These are phyloP conservation scores for Penicillium sp. DNA, from an alignment of 2,329 filamentous ascomycete species.

Conservation along the genomic window DNA sequence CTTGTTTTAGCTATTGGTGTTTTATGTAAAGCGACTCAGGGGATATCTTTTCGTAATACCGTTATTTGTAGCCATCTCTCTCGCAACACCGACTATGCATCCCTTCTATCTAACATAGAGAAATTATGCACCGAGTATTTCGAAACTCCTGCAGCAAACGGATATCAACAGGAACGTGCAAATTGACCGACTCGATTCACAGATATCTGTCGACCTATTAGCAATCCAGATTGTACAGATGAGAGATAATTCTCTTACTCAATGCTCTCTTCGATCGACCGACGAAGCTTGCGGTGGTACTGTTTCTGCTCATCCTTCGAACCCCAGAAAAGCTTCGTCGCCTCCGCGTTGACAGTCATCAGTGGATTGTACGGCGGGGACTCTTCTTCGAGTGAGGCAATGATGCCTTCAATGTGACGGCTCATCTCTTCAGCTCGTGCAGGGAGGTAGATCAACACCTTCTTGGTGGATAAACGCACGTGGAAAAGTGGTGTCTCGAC, in stretches of 20 bases:
- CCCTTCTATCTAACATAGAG: not conserved
- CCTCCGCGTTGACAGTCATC: constrained; percentile 79
- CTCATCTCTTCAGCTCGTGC: constrained; percentile 69
- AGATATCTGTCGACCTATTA: not conserved
- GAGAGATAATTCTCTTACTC: constrained; percentile 17
- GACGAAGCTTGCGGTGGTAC: constrained; percentile 75
- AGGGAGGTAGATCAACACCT: constrained; percentile 77
- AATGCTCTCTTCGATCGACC: constrained; percentile 58
- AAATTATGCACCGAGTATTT: not conserved
- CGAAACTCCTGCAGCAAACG: not conserved
- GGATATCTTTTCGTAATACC: not conserved
- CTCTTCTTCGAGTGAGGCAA: constrained; percentile 80
- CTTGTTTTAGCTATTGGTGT: not conserved
- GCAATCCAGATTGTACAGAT: not conserved
- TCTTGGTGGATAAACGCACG: constrained; percentile 74
- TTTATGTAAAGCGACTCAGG: not conserved
- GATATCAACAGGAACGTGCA: not conserved
- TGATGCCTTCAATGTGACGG: constrained; percentile 77
- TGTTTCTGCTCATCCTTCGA: constrained; percentile 70
- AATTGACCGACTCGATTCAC: not conserved
- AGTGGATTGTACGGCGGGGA: constrained; percentile 84
- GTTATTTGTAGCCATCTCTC: not conserved
- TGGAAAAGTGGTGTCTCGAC: constrained; percentile 83
- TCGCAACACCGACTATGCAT: not conserved
- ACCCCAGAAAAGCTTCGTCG: constrained; percentile 83